Conservation (phyloP, 2,329 filamentous ascomycete species). For the Aspergillus ustus region DNA sequence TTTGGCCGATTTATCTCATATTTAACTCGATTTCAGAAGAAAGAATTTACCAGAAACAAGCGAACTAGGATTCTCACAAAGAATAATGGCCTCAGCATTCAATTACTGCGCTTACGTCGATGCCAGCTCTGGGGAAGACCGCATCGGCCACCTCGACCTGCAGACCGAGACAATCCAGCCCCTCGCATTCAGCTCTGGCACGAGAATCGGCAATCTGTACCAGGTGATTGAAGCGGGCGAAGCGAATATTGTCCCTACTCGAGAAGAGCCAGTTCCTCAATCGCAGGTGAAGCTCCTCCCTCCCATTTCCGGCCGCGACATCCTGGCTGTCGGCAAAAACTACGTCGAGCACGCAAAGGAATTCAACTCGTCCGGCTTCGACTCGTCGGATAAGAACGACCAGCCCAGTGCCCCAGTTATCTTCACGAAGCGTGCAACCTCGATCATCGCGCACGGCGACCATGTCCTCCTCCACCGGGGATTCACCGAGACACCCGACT, state of each 20-base stretch:
- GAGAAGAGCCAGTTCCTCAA: slow-evolving; percentile 34
- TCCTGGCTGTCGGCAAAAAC: slow-evolving; percentile 63
- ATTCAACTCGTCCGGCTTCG: slow-evolving; percentile 61
- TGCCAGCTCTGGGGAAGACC: slow-evolving; percentile 3
- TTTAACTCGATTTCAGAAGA: neutral
- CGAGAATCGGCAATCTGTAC: slow-evolving; percentile 50
- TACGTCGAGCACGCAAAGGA: slow-evolving; percentile 62
- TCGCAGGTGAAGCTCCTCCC: slow-evolving; percentile 50
- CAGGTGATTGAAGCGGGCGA: slow-evolving; percentile 57
- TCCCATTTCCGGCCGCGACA: slow-evolving; percentile 54
- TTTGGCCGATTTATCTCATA: neutral
- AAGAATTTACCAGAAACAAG: neutral
- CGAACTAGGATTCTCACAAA: neutral
- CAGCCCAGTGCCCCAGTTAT: slow-evolving; percentile 60
- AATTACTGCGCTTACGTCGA: slow-evolving; percentile 13
- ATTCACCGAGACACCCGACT: slow-evolving; percentile 58
- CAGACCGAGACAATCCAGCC: neutral
- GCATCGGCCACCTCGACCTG: slow-evolving; percentile 12
- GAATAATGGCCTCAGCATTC: neutral
- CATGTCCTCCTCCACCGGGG: slow-evolving; percentile 52
- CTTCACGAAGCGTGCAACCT: slow-evolving; percentile 60
- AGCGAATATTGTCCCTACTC: slow-evolving; percentile 40
- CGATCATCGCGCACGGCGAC: slow-evolving; percentile 56
- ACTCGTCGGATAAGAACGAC: slow-evolving; percentile 59
- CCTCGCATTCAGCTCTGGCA: slow-evolving; percentile 5